Evolutionary conservation across 164 flowering plant genomes (phyloP), one percentile per base, ranked within the genome.

Genomic region (Magnolia sinica): DNA sequence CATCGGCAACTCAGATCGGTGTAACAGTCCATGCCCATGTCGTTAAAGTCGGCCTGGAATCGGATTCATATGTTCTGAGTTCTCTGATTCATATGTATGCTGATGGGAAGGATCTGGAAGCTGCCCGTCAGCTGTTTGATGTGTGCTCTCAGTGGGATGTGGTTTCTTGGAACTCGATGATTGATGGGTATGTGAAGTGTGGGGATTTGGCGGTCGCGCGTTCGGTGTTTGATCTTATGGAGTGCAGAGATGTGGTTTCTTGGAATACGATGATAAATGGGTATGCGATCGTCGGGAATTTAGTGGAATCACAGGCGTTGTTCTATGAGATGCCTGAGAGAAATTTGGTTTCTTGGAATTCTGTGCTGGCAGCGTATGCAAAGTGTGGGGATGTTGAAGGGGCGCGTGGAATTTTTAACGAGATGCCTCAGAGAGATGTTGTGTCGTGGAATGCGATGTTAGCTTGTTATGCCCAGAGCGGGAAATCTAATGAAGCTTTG

Each of bases 191-290:
- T 58, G 86, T 78, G 7, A 81, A 81, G 66, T 64, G 58, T 61
- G 82, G 86, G 37, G 73, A 77, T 11, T 58, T 83, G 75, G 77
- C 63, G 77, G 68, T 20, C 3, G 86, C 82, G 3, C 66, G 51
- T 2, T 58, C 76, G 16, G 50, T 79, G 29, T 83, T 83, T 31
- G 77, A 77, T 10, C 29, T 66, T 16, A 83, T 83, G 86, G 77
- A n/a, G 8, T 70, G 77, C 59, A 76, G 76, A 61, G 85, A 83
- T 58, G 77, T 79, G 74, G 76, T 79, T 72, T 83, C 85, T n/a
- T 83, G 86, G 86, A 84, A 84, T 66, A 78, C 81, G 0, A 79
- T 84, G 86, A 80, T 82, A 7, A 80, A 82, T 76, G 86, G 86
- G 31, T 82, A 80, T 73, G 82, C 74, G 1, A 82, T 65, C 29